Evolutionary conservation across 176 grass and related monocot genomes (phyloP), one percentile per base, ranked within the genome.

Genomic region (Coix lacrymajobi): DNA sequence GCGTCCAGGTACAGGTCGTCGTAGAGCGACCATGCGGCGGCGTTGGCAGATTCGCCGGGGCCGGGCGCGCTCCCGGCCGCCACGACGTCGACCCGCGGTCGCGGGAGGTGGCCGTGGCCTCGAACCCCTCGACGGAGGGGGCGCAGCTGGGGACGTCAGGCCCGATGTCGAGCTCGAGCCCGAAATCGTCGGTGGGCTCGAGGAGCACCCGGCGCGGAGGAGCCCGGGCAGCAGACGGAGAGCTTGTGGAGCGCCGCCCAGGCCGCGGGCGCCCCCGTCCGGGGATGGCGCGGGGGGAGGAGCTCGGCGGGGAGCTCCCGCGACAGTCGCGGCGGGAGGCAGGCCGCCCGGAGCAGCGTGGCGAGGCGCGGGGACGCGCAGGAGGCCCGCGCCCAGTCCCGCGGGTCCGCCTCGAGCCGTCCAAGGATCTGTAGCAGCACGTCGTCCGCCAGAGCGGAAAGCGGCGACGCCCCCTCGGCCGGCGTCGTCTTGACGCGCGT

Each of bases 161-260:
- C 3, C 96, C 96, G 82, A 98, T 98, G 77, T 98, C 92, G 76
- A 90, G 89, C 58, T 92, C 91, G 45, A 98, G 92, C 51, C 92
- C 96, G 85, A 98, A 93, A 72, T 98, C 96, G 44, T 94, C 83
- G 76, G 80, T 81, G 62, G 90, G 84, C 45, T 98, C 82, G 34
- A 95, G 91, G 72, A 98, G 91, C 32, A 98, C 69, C 17, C 92
- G 13, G 92, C 87, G 76, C 84, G 85, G 19, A 62, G 78, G 79
- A 98, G 91, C 96, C 96, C 2, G 96, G 92, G 77, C 96, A 98
- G 76, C 96, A 98, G 25, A 95, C 89, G n/a, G 91, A 91, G 82
- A 98, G 93, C 84, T 95, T 98, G 63, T 98, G 92, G 22, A 98
- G 92, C 22, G 82, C 83, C 0, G 91, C 68, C 89, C 87, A 91